Evolutionary conservation across 129 eudicot species (phyloP).

Genomic region (Centella asiatica): DNA sequence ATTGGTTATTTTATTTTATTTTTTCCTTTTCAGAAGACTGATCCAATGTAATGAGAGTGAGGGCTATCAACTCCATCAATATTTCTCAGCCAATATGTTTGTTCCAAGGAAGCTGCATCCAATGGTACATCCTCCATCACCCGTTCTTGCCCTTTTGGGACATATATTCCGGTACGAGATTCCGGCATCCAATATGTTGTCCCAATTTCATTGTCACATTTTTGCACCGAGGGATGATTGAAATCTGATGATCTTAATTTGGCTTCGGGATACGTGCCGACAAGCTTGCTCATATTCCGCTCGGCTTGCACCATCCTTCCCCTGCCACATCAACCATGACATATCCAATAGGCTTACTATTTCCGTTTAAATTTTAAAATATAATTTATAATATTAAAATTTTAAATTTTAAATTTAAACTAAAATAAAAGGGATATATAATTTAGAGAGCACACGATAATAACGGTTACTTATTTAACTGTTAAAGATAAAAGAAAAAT

Average conservation of each 20-base stretch:
- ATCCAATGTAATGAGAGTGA: no score
- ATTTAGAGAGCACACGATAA: no score
- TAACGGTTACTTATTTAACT: no score
- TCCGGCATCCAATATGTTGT: slow-evolving; percentile 6
- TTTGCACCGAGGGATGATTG: not conserved
- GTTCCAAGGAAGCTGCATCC: slow-evolving; percentile 1
- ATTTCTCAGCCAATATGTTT: not conserved
- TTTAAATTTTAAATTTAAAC: no score
- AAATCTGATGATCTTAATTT: not conserved
- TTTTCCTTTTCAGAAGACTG: no score
- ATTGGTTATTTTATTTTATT: no score
- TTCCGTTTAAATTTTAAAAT: no score
- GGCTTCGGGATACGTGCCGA: no score
- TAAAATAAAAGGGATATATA: no score
- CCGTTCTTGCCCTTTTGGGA: not conserved
- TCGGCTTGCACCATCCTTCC: not conserved
- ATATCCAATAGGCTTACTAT: not conserved
- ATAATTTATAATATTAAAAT: no score
- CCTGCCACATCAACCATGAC: not conserved
- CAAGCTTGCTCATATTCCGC: not conserved
- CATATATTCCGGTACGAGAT: slow-evolving; percentile 7
- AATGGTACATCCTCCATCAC: slow-evolving; percentile 9
- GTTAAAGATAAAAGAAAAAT: no score
- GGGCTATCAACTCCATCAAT: slow-evolving; percentile 4
- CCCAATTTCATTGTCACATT: not conserved